Base-by-base conservation (phyloP, 2,329 filamentous ascomycete species). In the Paracamarosporium sp. region DNA sequence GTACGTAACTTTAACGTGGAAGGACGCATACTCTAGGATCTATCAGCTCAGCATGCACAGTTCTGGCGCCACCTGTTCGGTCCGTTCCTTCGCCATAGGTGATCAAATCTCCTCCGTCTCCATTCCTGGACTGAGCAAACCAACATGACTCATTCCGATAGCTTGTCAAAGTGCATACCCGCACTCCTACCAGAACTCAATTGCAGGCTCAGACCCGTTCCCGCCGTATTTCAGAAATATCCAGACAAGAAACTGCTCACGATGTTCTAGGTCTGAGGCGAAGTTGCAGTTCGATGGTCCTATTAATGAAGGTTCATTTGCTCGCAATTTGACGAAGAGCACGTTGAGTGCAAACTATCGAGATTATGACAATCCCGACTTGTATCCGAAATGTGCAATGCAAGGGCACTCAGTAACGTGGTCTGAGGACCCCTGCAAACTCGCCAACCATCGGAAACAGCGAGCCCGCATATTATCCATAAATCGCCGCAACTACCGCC, bases 381-480 rank as follows among this genome's bases (percentile, higher is more conserved):
- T 46, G 27, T 53, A 33, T 53, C 43, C 20, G 52, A 55, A 44
- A 51, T 50, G 50, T 45, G 44, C 45, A 44, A 55, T 47, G 55
- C 57, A 60, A 57, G 55, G 55, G 59, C 60, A 61, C 44, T 51
- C n/a, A 51, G 48, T 51, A 20, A 44, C 52, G 62, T 56, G 62
- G 57, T 62, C 64, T 65, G 59, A 56, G 50, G 31, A 60, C 38
- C 63, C 63, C 58, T 64, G 62, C 56, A 59, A 46, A 17, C 44
- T 44, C 27, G 56, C 57, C 61, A 59, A 66, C 72, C 64, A 66
- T 53, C 41, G 47, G 45, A 54, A 50, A 64, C 65, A 62, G 47
- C 56, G 55, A 57, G 56, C 50, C 53, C 58, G 62, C 59, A 69
- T 66, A 71, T 72, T 72, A 69, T 60, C 67, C 65, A 70, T 71